Conservation (phyloP, 2,329 filamentous ascomycete species). For the Aspergillus ibericus region DNA sequence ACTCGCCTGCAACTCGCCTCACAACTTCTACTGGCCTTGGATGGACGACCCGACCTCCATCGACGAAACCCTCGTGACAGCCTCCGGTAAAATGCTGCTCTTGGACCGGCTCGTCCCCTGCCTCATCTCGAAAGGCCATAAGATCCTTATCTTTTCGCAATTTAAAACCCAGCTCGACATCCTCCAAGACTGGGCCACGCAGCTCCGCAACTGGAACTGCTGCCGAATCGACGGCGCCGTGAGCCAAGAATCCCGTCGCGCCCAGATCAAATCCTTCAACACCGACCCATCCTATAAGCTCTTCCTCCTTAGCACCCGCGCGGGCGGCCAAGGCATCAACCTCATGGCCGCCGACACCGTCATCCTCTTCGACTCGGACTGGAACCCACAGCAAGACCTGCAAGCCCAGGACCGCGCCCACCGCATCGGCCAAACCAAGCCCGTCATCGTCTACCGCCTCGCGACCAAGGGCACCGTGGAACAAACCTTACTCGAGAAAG, state of each 20-base stretch:
- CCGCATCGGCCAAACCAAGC: constrained; percentile 87
- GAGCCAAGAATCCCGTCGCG: constrained; percentile 67
- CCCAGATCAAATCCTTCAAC: constrained; percentile 74
- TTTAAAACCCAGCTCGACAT: constrained; percentile 95
- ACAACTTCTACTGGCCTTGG: constrained; percentile 97
- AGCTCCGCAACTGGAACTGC: constrained; percentile 74
- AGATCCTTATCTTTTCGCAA: constrained; percentile 93
- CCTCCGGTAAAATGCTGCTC: constrained; percentile 93
- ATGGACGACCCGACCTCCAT: constrained; percentile 59
- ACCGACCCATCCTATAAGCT: constrained; percentile 64
- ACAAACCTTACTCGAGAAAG: constrained; percentile 79
- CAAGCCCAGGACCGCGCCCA: constrained; percentile 96
- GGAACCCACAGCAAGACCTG: constrained; percentile 95
- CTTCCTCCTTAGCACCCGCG: constrained; percentile 86
- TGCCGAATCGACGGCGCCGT: constrained; percentile 92
- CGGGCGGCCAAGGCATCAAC: constrained; percentile 94
- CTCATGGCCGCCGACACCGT: constrained; percentile 89
- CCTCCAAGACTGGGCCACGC: constrained; percentile 77
- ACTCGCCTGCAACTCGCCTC: constrained; percentile 87
- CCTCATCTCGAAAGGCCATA: constrained; percentile 74
- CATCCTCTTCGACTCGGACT: constrained; percentile 84
- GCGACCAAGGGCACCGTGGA: constrained; percentile 93
- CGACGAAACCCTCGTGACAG: constrained; percentile 79
- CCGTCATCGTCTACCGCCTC: constrained; percentile 89
- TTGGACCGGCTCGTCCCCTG: constrained; percentile 80